Evolutionary conservation across 1,284 basidiomycete genomes (phyloP).

Genomic region (Ceraceosorus guamensis): DNA sequence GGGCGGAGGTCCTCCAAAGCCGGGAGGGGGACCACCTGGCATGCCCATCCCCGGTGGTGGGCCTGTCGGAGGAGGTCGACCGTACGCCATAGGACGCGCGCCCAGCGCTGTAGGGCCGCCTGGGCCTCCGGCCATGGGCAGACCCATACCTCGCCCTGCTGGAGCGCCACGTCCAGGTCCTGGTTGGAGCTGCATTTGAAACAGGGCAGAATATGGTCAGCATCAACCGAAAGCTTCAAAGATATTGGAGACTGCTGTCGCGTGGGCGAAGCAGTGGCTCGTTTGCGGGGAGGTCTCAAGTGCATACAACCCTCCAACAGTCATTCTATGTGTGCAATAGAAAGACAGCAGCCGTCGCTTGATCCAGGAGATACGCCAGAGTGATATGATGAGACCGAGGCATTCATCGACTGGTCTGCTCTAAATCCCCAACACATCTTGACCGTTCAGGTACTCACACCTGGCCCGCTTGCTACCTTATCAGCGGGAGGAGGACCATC

Average conservation of each 20-base stretch:
- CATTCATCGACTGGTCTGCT: slow-evolving; percentile 15
- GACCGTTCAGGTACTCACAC: slow-evolving; percentile 42
- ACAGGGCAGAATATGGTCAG: slow-evolving; percentile 11
- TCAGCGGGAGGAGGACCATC: slow-evolving; percentile 90
- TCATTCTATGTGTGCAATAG: neutral
- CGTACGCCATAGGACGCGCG: slow-evolving; percentile 23
- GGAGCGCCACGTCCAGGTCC: slow-evolving; percentile 91
- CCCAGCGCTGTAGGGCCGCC: slow-evolving; percentile 54
- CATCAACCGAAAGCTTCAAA: neutral
- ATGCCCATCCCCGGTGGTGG: slow-evolving; percentile 58
- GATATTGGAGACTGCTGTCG: neutral
- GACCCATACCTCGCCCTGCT: slow-evolving; percentile 92
- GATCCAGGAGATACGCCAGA: neutral
- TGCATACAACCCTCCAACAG: neutral
- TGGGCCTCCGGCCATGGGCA: slow-evolving; percentile 64
- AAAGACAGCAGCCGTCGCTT: neutral
- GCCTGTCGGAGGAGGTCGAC: slow-evolving; percentile 56
- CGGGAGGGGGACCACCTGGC: slow-evolving; percentile 52
- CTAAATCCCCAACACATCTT: slow-evolving; percentile 4
- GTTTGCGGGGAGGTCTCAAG: neutral
- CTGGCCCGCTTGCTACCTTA: slow-evolving; percentile 79
- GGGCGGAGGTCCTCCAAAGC: slow-evolving; percentile 39
- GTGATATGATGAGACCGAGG: neutral
- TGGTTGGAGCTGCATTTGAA: slow-evolving; percentile 58
- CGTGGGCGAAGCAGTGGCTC: slow-evolving; percentile 14